These are phyloP conservation scores for Suillus lakei DNA, from an alignment of 768 basidiomycete genomes.

Conservation along the genomic window DNA sequence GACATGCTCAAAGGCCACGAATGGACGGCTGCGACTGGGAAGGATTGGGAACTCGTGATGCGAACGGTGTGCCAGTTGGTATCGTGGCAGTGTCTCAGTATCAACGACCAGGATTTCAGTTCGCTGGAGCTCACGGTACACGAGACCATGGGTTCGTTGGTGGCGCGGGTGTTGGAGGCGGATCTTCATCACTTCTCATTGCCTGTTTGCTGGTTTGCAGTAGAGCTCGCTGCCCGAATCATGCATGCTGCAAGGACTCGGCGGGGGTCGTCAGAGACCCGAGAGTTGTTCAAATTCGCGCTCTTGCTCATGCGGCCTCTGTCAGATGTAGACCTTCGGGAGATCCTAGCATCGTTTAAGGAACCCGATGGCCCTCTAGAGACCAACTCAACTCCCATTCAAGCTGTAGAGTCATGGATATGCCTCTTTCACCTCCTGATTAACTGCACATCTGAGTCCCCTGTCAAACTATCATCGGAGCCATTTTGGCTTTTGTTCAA, in stretches of 20 bases:
- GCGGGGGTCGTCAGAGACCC: constrained; percentile 31
- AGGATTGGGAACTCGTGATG: constrained; percentile 46
- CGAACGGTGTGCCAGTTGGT: constrained; percentile 48
- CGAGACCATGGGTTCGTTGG: constrained; percentile 42
- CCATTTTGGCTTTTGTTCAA: constrained; percentile 54
- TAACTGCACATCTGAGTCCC: constrained; percentile 24
- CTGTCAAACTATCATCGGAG: constrained; percentile 22
- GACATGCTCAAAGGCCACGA: constrained; percentile 40
- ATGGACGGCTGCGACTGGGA: constrained; percentile 24
- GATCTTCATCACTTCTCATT: constrained; percentile 43
- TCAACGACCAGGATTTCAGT: constrained; percentile 37
- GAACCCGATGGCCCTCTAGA: constrained; percentile 31
- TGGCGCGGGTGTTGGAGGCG: constrained; percentile 43
- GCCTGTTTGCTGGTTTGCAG: constrained; percentile 62
- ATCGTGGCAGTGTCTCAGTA: constrained; percentile 47
- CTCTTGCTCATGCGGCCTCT: constrained; percentile 54
- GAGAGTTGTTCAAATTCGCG: constrained; percentile 32
- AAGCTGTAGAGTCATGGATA: constrained; percentile 74
- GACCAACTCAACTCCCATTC: constrained; percentile 43
- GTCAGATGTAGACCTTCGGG: constrained; percentile 54
- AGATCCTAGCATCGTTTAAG: constrained; percentile 22
- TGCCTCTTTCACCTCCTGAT: constrained; percentile 64
- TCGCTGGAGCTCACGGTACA: constrained; percentile 39
- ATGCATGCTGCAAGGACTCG: constrained; percentile 29
- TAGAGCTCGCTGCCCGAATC: constrained; percentile 59